Evolutionary conservation across 1,284 basidiomycete species (phyloP).

Genomic region (Cutaneotrichosporon dermatis): DNA sequence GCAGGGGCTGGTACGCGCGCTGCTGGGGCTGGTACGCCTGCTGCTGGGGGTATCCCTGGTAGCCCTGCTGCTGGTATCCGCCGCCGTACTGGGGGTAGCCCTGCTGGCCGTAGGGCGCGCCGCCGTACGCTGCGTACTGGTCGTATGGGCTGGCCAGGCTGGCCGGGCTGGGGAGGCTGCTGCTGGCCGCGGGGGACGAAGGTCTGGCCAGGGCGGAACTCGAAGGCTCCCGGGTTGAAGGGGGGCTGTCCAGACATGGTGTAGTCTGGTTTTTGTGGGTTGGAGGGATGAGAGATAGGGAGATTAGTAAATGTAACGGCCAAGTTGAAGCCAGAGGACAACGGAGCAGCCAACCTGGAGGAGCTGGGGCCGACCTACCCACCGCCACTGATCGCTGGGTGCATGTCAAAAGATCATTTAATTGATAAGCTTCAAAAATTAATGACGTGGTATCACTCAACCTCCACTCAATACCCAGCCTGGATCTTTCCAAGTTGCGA

Average conservation of each 20-base stretch:
- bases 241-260: slow-evolving; percentile 43
- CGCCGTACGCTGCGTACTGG: slow-evolving; percentile 40
- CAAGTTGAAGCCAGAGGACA: no score
- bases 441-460: no score
- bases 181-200: slow-evolving; percentile 43
- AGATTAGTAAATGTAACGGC: no score
- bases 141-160: slow-evolving; percentile 29
- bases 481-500: no score
- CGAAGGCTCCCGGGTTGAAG: slow-evolving; percentile 77
- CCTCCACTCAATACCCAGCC: no score
- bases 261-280: slow-evolving; percentile 16
- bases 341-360: no score
- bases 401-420: no score
- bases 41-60: slow-evolving; percentile 23
- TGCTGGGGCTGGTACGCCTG: slow-evolving; percentile 16
- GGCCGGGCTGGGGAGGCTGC: slow-evolving; percentile 25
- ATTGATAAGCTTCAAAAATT: no score
- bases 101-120: slow-evolving; percentile 28
- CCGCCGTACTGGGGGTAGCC: slow-evolving; percentile 15
- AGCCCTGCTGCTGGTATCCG: slow-evolving; percentile 23
- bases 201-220: slow-evolving; percentile 63
- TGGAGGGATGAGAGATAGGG: no score
- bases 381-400: no score
- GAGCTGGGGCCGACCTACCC: no score
- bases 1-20: slow-evolving; percentile 21